Base-by-base conservation (phyloP, 495 filamentous ascomycete genomes). In the Penicillium alfredii region DNA sequence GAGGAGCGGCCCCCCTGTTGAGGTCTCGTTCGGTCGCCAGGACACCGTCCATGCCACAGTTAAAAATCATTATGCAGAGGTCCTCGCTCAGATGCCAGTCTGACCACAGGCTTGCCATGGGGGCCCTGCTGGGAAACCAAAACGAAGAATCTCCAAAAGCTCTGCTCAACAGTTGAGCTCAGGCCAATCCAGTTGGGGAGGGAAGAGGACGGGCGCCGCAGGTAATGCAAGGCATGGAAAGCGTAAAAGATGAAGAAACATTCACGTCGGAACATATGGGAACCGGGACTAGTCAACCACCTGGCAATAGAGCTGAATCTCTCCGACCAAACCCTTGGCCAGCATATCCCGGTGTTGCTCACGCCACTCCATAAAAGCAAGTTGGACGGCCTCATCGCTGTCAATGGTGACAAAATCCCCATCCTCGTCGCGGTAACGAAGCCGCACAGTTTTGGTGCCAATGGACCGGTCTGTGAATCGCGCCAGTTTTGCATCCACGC, bases 401-500 rank as follows among this genome's bases (percentile, higher is more conserved):
- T 89, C 80, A 45, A 98, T 97, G 11, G 78, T 89, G 28, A 98
- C 85, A 51, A 80, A 88, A 53, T 97, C 93, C 8, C 84, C 84
- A 45, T 95, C 87, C 40, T 94, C 89, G 53, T 98, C 93, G 30
- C 80, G 74, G 60, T 97, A 98, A 39, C 85, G 84, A 29, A 98
- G 61, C 57, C 84, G 82, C 42, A 93, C 73, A 33, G 78, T 79
- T 39, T 85, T 84, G 47, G 72, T 76, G 38, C 78, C 77, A 49
- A 94, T 88, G 10, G 83, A 86, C 44, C 81, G 80, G 47, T 74
- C 81, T 6, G 87, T 89, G 44, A 85, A 82, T 28, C 87, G 76
- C 24, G 80, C 81, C 46, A 98, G 74, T 61, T 97, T 97, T 14
- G 84, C 84, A 58, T 97, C 93, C 51, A 98, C 96, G n/a, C 92